Evolutionary conservation across 257 asterid genomes (phyloP), one percentile per base, ranked within the genome.

Genomic region (Thymus quinquecostatus): DNA sequence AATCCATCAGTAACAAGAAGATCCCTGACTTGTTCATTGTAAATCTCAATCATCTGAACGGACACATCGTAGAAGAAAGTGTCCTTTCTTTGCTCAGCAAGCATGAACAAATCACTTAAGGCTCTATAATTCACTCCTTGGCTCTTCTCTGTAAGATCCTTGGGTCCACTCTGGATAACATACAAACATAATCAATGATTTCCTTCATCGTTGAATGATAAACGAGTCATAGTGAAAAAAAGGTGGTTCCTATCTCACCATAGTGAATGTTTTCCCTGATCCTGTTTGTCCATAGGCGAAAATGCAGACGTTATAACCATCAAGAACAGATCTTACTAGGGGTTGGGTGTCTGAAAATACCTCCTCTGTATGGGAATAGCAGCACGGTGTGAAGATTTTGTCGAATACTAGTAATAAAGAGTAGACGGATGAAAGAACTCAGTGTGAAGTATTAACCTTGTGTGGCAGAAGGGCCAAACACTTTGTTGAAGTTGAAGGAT

Each of bases 241-340:
- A 59, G 29, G 45, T 4, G 29, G 65, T 66, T 70, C 48, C 27
- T 64, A 60, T 68, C 84, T 74, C 71, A 94, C 99, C 99, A 94
- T 94, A 11, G 99, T 94, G 79, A 60, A 89, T 40, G 99, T 94
- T 79, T 94, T 94, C 81, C 99, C 99, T 28, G 99, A 94, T 65
- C 99, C 99, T 1, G 99, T 94, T 79, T 94, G 99, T n/a, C 99
- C 99, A 77, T 91, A 94, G 53, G 99, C 99, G 62, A 94, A 94
- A 60, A 94, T 94, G 82, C 99, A 94, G 27, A 94, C 97, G 51
- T 94, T 91, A 75, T 83, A 94, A 72, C 99, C 99, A 86, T 94
- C 99, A 74, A 94, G 97, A 61, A 94, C 97, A 0, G 99, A 94
- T 82, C 99, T 84, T 47, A 94, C 87, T 64, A 91, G 80, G 36